Conservation (phyloP, 2,329 filamentous ascomycete genomes). For the Apiospora marii region DNA sequence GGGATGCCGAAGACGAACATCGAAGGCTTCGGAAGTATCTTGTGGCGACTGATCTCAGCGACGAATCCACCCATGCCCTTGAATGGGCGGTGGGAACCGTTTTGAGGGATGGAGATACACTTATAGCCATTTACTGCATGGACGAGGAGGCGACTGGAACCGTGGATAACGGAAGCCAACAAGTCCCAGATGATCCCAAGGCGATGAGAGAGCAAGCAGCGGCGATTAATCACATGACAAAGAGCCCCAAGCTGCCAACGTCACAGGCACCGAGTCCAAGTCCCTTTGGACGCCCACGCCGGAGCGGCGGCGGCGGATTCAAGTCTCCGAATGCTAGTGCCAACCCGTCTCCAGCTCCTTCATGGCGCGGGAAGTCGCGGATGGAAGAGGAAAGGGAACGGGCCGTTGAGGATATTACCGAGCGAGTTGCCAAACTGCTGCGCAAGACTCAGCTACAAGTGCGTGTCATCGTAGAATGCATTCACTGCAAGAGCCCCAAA, state of each 20-base stretch:
- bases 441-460: slow-evolving; percentile 93
- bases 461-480: slow-evolving; percentile 91
- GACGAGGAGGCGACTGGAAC: slow-evolving; percentile 81
- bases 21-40: slow-evolving; percentile 87
- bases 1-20: slow-evolving; percentile 80
- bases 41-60: slow-evolving; percentile 93
- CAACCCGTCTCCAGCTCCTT: slow-evolving; percentile 57
- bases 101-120: slow-evolving; percentile 89
- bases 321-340: slow-evolving; percentile 45
- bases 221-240: slow-evolving; percentile 71
- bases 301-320: slow-evolving; percentile 44
- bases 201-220: slow-evolving; percentile 79
- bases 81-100: slow-evolving; percentile 99
- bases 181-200: slow-evolving; percentile 75
- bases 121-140: slow-evolving; percentile 91
- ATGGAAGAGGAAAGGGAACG: slow-evolving; percentile 81
- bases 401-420: slow-evolving; percentile 84
- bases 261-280: slow-evolving; percentile 35
- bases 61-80: slow-evolving; percentile 91
- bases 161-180: slow-evolving; percentile 50
- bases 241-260: slow-evolving; percentile 46
- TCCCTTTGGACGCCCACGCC: slow-evolving; percentile 40
- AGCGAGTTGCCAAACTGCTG: slow-evolving; percentile 83
- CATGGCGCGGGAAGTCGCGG: slow-evolving; percentile 60
- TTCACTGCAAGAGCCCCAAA: slow-evolving; percentile 97